Conservation (phyloP, 2,329 filamentous ascomycete species). For the Penicillium sp. region DNA sequence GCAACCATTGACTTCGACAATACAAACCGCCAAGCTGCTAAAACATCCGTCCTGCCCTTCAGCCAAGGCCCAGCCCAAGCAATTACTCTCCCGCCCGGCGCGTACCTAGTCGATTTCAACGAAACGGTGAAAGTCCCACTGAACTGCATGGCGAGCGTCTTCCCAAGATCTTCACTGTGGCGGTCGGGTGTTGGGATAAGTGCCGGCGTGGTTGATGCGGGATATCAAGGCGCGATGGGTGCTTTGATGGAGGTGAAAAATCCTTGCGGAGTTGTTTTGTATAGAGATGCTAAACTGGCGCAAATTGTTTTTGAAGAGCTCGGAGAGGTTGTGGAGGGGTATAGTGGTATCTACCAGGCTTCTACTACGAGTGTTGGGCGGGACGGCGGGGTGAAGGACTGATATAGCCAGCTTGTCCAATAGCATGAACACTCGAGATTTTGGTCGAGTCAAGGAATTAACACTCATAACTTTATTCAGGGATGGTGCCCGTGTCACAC, state of each 20-base stretch:
- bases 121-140: slow-evolving; percentile 43
- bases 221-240: slow-evolving; percentile 46
- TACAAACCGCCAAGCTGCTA: slow-evolving; percentile 26
- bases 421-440: background rate
- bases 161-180: slow-evolving; percentile 43
- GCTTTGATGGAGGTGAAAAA: slow-evolving; percentile 43
- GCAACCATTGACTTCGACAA: slow-evolving; percentile 36
- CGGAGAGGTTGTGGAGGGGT: slow-evolving; percentile 39
- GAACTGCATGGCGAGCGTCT: slow-evolving; percentile 44
- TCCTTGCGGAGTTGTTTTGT: slow-evolving; percentile 36
- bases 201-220: slow-evolving; percentile 47
- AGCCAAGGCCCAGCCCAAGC: background rate
- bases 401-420: no score
- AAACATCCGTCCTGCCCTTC: slow-evolving; percentile 21
- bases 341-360: slow-evolving; percentile 42
- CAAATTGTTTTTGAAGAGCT: slow-evolving; percentile 46
- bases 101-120: slow-evolving; percentile 42
- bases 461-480: background rate
- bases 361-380: slow-evolving; percentile 19
- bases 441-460: background rate
- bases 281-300: slow-evolving; percentile 39
- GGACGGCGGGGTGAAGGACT: background rate
- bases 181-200: slow-evolving; percentile 40
- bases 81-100: slow-evolving; percentile 29
- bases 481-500: background rate